Evolutionary conservation across 331 rosid species (phyloP), one percentile per base, ranked within the genome.

Genomic region (Telfairia occidentalis): DNA sequence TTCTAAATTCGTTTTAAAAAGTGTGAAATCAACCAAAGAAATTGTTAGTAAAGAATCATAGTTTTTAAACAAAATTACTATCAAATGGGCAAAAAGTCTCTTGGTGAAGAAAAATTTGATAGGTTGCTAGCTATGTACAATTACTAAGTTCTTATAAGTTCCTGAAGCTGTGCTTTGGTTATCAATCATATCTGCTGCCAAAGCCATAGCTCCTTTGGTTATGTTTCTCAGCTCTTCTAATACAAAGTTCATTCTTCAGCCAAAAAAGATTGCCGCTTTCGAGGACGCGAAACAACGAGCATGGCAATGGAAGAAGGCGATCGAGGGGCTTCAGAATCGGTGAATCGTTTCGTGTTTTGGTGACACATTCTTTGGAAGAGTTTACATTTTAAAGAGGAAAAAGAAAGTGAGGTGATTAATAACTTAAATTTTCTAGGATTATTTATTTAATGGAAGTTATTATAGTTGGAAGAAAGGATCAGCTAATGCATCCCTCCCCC

Each of bases 201-300:
- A 55, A 55, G 34, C 32, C 64, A 28, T 11, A 37, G 49, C 18
- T 34, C 15, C 9, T 28, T 42, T 15, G 37, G 46, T 55, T 29
- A n/a, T 76, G 28, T 50, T 45, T 49, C 79, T 21, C 21, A 32
- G 48, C 50, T 70, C 60, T 76, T 58, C 79, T 78, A 72, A 64
- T 53, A 19, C 63, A 29, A 40, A 32, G 55, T 40, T 26, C 63
- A 60, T 75, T 55, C 53, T 83, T 81, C 97, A 95, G 97, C 96
- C 99, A 4, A 95, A 95, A 76, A 95, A 95, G 89, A 88, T 95
- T 57, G 63, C 89, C 77, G 83, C 92, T 7, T 95, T 92, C 30
- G 97, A 95, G 87, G 99, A 95, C 66, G 84, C 96, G n/a, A 95
- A 95, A 80, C 99, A 92, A 82, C 88, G 97, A 83, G 97, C 97